These are phyloP conservation scores for Dioscorea cayenensis DNA, from an alignment of 116 monocot genomes.

Conservation along the genomic window DNA sequence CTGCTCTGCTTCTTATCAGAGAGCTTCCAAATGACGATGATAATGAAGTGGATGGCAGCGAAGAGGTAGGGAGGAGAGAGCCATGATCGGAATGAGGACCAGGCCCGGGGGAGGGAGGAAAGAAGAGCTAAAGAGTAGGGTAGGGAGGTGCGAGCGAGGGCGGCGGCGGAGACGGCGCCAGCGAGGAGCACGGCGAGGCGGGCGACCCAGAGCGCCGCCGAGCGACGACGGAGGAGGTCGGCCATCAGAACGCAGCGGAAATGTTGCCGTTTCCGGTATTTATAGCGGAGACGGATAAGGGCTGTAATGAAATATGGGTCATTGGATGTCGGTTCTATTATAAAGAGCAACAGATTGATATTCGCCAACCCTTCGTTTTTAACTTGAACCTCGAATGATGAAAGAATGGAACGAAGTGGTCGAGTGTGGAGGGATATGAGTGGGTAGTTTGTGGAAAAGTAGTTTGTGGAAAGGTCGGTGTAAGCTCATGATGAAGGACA, in stretches of 20 bases:
- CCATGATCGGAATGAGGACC: slow-evolving; percentile 19
- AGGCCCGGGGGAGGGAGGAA: slow-evolving; percentile 20
- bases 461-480: not conserved
- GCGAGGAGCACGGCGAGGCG: slow-evolving; percentile 7
- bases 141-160: slow-evolving; percentile 13
- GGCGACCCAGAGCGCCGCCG: not conserved
- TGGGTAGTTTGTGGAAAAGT: not conserved
- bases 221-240: not conserved
- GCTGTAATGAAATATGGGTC: not conserved
- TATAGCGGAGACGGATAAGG: not conserved
- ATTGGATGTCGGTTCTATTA: not conserved
- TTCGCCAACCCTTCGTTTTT: not conserved
- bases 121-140: slow-evolving; percentile 18
- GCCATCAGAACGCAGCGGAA: not conserved
- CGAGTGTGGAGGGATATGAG: not conserved
- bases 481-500: not conserved
- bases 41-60: slow-evolving; percentile 54
- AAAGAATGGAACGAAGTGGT: too few relatives aligned
- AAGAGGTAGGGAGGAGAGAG: slow-evolving; percentile 43
- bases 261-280: not conserved
- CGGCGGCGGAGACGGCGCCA: not conserved
- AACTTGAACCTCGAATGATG: too few relatives aligned
- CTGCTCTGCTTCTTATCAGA: slow-evolving; percentile 20
- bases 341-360: not conserved
- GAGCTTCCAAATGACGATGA: slow-evolving; percentile 57